These are phyloP conservation scores for Candida chilensis DNA, from an alignment of 805 yeast species.

Conservation along the genomic window DNA sequence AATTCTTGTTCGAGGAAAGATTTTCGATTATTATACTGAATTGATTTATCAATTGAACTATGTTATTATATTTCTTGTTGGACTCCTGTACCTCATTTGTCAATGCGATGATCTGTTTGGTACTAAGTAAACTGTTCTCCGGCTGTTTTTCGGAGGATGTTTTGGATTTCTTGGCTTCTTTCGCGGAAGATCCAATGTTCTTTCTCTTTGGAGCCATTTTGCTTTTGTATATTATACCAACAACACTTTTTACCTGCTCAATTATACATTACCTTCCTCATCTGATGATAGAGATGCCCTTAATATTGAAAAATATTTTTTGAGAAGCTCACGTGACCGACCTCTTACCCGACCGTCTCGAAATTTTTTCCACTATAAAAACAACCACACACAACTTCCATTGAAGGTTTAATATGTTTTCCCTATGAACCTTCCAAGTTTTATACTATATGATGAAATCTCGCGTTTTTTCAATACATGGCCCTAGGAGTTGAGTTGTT, in stretches of 20 bases:
- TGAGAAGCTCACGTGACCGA: slow-evolving; percentile 3
- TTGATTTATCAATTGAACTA: slow-evolving; percentile 35
- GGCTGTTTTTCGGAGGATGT: background rate
- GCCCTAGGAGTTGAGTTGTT: slow-evolving; percentile 33
- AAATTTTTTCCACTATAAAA: slow-evolving; percentile 8
- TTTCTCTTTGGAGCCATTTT: slow-evolving; percentile 16
- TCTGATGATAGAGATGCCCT: too few species aligned
- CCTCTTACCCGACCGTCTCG: slow-evolving; percentile 4
- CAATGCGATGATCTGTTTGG: slow-evolving; percentile 11
- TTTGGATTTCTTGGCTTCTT: slow-evolving; percentile 3
- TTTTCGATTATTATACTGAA: slow-evolving; percentile 13
- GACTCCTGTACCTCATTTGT: slow-evolving; percentile 25
- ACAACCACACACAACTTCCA: slow-evolving; percentile 2
- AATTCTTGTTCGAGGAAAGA: slow-evolving; percentile 5
- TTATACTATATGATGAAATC: slow-evolving; percentile 53
- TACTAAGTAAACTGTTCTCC: slow-evolving; percentile 3
- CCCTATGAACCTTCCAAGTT: slow-evolving; percentile 60
- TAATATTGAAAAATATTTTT: too few species aligned
- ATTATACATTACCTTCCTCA: too few species aligned
- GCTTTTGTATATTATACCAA: slow-evolving; percentile 12
- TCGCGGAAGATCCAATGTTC: slow-evolving; percentile 4
- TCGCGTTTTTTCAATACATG: slow-evolving; percentile 39
- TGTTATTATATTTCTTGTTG: slow-evolving; percentile 44
- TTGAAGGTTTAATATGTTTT: slow-evolving; percentile 7
- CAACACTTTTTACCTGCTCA: slow-evolving; percentile 3